phyloP scores from a whole-genome alignment of 352 stramenopile species.

The Pythium scleroteichum region DNA sequence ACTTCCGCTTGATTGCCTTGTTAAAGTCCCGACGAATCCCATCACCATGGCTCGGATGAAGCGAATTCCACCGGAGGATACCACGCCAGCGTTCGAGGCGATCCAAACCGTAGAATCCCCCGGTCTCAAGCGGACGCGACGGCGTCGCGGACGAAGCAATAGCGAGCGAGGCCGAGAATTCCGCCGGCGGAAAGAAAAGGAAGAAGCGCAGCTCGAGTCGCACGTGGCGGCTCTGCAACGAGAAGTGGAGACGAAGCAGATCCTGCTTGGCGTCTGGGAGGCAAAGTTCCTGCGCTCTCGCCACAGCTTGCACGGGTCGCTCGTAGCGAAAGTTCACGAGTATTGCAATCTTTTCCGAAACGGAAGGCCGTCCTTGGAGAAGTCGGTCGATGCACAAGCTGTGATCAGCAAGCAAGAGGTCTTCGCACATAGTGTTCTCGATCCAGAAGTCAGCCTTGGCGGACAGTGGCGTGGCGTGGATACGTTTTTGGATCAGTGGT shows the following conservation, averaged over 20 bases:
- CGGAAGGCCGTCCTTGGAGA: neutral
- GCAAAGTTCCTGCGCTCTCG: constrained; percentile 3
- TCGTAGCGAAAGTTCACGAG: neutral
- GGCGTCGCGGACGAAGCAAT: constrained; percentile 2
- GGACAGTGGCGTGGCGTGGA: too few relatives aligned
- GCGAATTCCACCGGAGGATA: too few relatives aligned
- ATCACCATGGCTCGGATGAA: too few relatives aligned
- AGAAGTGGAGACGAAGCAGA: constrained; percentile 5
- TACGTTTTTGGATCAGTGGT: too few relatives aligned
- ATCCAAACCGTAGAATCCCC: neutral
- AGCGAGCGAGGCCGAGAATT: constrained; percentile 13
- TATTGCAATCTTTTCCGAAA: constrained; percentile 1
- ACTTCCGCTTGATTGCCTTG: too few relatives aligned
- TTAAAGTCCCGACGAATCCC: too few relatives aligned
- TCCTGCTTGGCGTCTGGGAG: constrained; percentile 5
- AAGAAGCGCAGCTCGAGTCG: neutral
- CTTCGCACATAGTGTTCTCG: neutral
- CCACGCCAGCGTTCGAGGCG: neutral
- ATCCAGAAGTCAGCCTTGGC: too few relatives aligned
- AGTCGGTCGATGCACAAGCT: too few relatives aligned
- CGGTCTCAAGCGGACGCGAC: neutral
- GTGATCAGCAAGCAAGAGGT: neutral
- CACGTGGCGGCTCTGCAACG: neutral
- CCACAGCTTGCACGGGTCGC: neutral
- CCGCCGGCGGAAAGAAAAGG: constrained; percentile 3